phyloP scores from a whole-genome alignment of 225 moss, liverwort and hornwort species.

The Rhytidiadelphus loreus region DNA sequence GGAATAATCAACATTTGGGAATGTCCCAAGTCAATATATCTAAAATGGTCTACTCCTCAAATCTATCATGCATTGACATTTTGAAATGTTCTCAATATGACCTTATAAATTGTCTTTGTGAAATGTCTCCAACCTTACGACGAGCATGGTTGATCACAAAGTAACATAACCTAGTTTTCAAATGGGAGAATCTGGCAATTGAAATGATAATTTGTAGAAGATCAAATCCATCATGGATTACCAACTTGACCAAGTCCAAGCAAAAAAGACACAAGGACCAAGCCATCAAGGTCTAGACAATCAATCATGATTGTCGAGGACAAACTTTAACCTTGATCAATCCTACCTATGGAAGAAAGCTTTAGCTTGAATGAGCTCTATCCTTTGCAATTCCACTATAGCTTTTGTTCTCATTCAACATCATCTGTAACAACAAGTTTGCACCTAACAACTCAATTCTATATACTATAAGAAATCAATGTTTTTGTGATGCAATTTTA shows the following conservation, averaged over 20 bases:
- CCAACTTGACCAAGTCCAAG: neutral
- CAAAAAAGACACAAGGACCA: no score
- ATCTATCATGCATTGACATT: no score
- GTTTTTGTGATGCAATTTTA: neutral
- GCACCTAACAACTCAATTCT: neutral
- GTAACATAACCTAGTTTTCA: no score
- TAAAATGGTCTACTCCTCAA: no score
- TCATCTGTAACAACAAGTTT: neutral
- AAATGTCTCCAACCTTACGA: no score
- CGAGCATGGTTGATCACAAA: no score
- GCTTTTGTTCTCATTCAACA: neutral
- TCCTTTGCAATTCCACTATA: neutral
- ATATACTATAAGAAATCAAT: rapidly evolving
- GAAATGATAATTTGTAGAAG: neutral
- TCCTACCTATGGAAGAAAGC: neutral
- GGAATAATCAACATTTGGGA: neutral
- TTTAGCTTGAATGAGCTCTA: neutral
- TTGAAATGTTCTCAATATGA: no score
- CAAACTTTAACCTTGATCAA: neutral
- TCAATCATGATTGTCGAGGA: neutral
- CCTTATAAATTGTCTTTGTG: no score
- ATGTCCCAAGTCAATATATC: no score
- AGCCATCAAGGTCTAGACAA: neutral
- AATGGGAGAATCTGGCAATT: neutral
- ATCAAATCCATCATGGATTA: neutral